Conservation (phyloP, 345 rosid species). For the Lepidium sativum region DNA sequence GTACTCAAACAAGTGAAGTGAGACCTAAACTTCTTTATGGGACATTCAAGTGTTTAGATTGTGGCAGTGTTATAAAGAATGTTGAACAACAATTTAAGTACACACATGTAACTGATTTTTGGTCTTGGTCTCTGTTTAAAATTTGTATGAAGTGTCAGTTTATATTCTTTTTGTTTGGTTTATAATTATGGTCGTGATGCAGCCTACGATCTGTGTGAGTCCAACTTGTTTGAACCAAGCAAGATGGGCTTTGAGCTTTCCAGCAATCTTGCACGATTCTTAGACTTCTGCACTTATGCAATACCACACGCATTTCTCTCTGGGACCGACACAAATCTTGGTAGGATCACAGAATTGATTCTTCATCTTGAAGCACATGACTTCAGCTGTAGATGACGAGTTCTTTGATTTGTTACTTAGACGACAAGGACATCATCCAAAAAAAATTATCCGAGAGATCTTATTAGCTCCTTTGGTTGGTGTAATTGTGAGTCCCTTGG, state of each 20-base stretch:
- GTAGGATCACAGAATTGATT: too few species aligned
- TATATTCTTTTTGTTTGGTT: not conserved
- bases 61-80: slow-evolving; percentile 62
- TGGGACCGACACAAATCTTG: too few species aligned
- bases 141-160: not conserved
- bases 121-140: not conserved
- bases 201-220: slow-evolving; percentile 81
- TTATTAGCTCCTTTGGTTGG: too few species aligned
- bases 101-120: slow-evolving; percentile 52
- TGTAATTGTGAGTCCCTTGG: too few species aligned
- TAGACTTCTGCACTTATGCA: too few species aligned
- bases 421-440: too few species aligned
- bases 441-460: too few species aligned
- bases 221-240: slow-evolving; percentile 56
- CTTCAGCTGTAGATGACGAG: too few species aligned
- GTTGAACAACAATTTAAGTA: slow-evolving; percentile 96
- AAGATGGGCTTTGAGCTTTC: slow-evolving; percentile 84
- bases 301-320: too few species aligned
- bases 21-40: slow-evolving; percentile 95
- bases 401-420: too few species aligned
- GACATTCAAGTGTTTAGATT: slow-evolving; percentile 80
- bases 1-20: slow-evolving; percentile 93
- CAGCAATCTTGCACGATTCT: too few species aligned
- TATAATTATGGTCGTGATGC: slow-evolving; percentile 8
- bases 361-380: too few species aligned